Evolutionary conservation across 192 early-diverging fungal genomes (phyloP), one percentile per base, ranked within the genome.

Genomic region (Dissophora globulifera): DNA sequence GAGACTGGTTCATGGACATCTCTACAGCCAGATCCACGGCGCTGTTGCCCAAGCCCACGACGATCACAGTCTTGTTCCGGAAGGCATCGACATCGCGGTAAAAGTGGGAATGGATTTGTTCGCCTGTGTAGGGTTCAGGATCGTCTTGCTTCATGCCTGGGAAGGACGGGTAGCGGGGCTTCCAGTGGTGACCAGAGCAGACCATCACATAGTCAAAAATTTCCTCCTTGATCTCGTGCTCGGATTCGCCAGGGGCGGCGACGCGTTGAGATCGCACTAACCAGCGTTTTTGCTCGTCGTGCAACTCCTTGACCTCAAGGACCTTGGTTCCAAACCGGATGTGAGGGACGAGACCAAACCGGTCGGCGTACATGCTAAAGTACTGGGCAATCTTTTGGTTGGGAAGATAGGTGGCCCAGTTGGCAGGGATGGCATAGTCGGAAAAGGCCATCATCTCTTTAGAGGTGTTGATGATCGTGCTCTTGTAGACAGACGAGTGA

Each of bases 191-290:
- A 19, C 86, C 86, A 13, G 85, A 83, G 26, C 83, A 86, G 35
- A 89, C 82, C 70, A 89, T 86, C 0, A 89, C 82, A 78, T 83
- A 85, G 57, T 88, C 83, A 80, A 89, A 89, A 9, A 74, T 68
- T 50, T 88, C 85, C 43, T 78, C 78, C 30, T 81, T 57, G 49
- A 71, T 59, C 48, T 55, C 53, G 25, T 41, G 6, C 29, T 22
- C 7, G 38, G 13, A 10, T 7, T 10, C 38, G 38, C 8, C 38
- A 13, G 38, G 8, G 38, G 38, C 38, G 43, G 23, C n/a, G 2
- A 58, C 40, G 15, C 50, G 55, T 2, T 69, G 61, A 16, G 8
- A 70, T 3, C 68, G 67, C 16, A 79, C 61, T 45, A 79, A 61
- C 86, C 86, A 87, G 0, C 79, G 50, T 5, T 64, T 75, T 13